Evolutionary conservation across 352 stramenopile species (phyloP).

Genomic region (Pythium insidiosum): DNA sequence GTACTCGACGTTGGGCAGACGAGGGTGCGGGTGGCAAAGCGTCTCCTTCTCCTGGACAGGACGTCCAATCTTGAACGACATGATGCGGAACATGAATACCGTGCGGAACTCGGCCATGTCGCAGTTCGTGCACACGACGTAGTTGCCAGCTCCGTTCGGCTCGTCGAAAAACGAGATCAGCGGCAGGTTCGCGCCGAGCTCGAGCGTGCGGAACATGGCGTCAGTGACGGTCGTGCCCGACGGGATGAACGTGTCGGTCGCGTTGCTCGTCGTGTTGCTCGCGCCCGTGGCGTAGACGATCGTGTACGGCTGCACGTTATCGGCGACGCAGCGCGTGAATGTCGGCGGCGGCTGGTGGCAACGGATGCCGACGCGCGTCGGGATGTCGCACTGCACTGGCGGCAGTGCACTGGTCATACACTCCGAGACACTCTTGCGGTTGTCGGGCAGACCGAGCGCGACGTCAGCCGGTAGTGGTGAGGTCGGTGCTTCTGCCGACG

Average conservation of each 20-base stretch:
- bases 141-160: too few relatives aligned
- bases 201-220: slow-evolving; percentile 3
- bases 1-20: slow-evolving; percentile 2
- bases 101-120: slow-evolving; percentile 1
- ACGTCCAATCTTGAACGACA: slow-evolving; percentile 4
- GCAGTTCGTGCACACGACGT: slow-evolving; percentile 7
- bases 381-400: background rate
- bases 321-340: slow-evolving; percentile 2
- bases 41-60: background rate
- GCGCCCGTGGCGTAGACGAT: background rate
- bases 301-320: background rate
- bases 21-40: background rate
- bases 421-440: slow-evolving; percentile 1
- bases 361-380: background rate
- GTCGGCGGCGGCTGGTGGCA: slow-evolving; percentile 3
- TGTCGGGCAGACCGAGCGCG: background rate
- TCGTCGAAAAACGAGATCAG: slow-evolving; percentile 8
- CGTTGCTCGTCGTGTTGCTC: background rate
- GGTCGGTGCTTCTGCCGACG: background rate
- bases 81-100: slow-evolving; percentile 4
- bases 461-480: background rate
- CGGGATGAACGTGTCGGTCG: too few relatives aligned
- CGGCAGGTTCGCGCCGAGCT: background rate
- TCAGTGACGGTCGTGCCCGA: background rate
- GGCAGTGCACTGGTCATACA: slow-evolving; percentile 3